A percentile compares a stretch with the other conserved stretches of the same genome.
phyloP scores from a whole-genome alignment of 129 eudicot species.

The Silybum marianum region DNA sequence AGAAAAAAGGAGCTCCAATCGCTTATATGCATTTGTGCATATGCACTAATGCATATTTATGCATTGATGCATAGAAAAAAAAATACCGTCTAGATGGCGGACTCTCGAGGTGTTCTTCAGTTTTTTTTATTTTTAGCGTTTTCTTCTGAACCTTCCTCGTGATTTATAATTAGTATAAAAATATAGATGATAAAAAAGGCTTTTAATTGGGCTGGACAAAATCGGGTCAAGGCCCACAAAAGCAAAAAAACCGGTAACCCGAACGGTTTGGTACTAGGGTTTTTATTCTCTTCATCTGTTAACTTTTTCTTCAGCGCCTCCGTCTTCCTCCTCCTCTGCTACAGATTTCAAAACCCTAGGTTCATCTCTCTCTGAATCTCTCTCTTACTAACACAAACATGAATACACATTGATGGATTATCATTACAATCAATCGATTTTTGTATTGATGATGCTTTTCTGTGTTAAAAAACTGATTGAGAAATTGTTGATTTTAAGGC shows the following conservation, averaged over 20 bases:
- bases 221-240: constrained; percentile 20
- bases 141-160: too few species aligned
- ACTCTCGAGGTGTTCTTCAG: too few species aligned
- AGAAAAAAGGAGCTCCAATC: too few species aligned
- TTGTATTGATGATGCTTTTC: not conserved
- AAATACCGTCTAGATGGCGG: too few species aligned
- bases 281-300: not conserved
- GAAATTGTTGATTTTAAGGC: not conserved
- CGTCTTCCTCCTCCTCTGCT: constrained; percentile 24
- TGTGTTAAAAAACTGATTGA: not conserved
- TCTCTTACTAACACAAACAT: not conserved
- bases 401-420: not conserved
- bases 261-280: constrained; percentile 16
- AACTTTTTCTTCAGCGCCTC: constrained; percentile 29
- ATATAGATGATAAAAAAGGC: not conserved
- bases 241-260: not conserved
- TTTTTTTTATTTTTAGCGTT: too few species aligned
- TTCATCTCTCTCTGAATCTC: not conserved
- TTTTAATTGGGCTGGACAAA: not conserved
- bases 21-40: too few species aligned
- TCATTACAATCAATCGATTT: not conserved
- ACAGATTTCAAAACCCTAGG: constrained; percentile 33
- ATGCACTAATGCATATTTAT: too few species aligned
- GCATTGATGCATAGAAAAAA: too few species aligned
- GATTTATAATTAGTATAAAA: too few species aligned